Evolutionary conservation across 805 yeast genomes (phyloP).

Genomic region (Ogataea populi-albae): DNA sequence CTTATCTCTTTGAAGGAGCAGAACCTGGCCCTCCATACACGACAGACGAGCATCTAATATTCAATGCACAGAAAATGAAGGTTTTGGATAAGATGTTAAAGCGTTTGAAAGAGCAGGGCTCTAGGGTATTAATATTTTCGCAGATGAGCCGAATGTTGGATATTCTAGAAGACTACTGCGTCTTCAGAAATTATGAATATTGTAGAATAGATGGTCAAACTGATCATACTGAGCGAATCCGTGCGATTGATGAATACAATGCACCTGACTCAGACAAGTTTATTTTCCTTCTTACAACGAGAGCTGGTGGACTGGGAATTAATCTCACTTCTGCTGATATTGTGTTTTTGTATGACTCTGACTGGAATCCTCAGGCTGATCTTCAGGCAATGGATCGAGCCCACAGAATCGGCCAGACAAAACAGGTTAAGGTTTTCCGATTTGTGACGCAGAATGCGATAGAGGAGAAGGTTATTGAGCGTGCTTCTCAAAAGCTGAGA

Average conservation of each 20-base stretch:
- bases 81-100: slow-evolving; percentile 66
- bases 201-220: slow-evolving; percentile 85
- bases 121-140: slow-evolving; percentile 74
- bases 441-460: slow-evolving; percentile 79
- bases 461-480: slow-evolving; percentile 76
- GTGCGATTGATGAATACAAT: slow-evolving; percentile 76
- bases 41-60: slow-evolving; percentile 78
- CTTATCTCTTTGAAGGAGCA: slow-evolving; percentile 81
- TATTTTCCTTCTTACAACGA: slow-evolving; percentile 71
- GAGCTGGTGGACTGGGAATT: slow-evolving; percentile 91
- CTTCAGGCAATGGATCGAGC: slow-evolving; percentile 90
- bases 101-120: slow-evolving; percentile 63
- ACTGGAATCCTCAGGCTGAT: slow-evolving; percentile 90
- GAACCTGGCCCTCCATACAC: slow-evolving; percentile 90
- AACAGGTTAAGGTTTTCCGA: slow-evolving; percentile 77
- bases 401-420: slow-evolving; percentile 83
- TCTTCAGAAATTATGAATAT: slow-evolving; percentile 63
- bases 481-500: slow-evolving; percentile 77
- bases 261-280: slow-evolving; percentile 71
- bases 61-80: slow-evolving; percentile 67
- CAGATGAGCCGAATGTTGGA: slow-evolving; percentile 84
- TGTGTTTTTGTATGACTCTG: slow-evolving; percentile 74
- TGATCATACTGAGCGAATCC: slow-evolving; percentile 71
- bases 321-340: slow-evolving; percentile 78
- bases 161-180: slow-evolving; percentile 76